A percentile compares a stretch with the other conserved stretches of the same genome.
phyloP scores from a whole-genome alignment of 2,329 filamentous ascomycete genomes.

The Colletotrichum scovillei region DNA sequence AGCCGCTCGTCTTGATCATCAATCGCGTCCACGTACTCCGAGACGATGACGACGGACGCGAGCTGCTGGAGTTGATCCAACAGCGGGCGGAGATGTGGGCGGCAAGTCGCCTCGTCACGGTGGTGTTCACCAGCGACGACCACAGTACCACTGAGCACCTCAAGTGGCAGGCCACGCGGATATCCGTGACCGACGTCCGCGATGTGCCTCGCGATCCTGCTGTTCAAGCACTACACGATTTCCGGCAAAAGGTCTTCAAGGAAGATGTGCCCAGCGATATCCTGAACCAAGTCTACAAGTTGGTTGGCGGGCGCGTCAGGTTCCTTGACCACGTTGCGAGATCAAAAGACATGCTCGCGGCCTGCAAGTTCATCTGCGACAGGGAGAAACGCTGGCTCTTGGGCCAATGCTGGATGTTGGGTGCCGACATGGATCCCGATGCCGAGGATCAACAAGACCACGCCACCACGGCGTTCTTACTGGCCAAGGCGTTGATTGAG shows the following conservation, averaged over 20 bases:
- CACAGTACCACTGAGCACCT: conserved; percentile 69
- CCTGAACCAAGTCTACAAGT: conserved; percentile 64
- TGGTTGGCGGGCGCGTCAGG: conserved; percentile 63
- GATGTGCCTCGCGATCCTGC: conserved; percentile 62
- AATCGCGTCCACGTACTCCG: conserved; percentile 75
- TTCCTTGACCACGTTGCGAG: conserved; percentile 66
- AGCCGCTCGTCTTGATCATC: conserved; percentile 73
- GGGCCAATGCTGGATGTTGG: conserved; percentile 80
- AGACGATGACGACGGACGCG: conserved; percentile 74
- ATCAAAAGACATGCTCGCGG: conserved; percentile 60
- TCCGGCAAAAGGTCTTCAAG: conserved; percentile 58
- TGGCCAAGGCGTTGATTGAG: conserved; percentile 67
- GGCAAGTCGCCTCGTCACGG: conserved; percentile 74
- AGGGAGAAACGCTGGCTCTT: conserved; percentile 80
- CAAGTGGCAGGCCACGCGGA: conserved; percentile 65
- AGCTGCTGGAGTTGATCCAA: conserved; percentile 76
- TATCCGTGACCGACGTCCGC: conserved; percentile 64
- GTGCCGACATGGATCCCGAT: conserved; percentile 75
- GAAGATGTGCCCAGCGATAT: conserved; percentile 51
- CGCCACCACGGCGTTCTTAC: conserved; percentile 65
- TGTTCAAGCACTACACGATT: conserved; percentile 59
- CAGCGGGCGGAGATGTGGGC: conserved; percentile 81
- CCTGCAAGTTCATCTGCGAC: conserved; percentile 68
- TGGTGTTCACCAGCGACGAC: conserved; percentile 67
- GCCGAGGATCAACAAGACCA: conserved; percentile 74